Evolutionary conservation across 768 basidiomycete genomes (phyloP), one percentile per base, ranked within the genome.

Genomic region (Polyporus arcularius): DNA sequence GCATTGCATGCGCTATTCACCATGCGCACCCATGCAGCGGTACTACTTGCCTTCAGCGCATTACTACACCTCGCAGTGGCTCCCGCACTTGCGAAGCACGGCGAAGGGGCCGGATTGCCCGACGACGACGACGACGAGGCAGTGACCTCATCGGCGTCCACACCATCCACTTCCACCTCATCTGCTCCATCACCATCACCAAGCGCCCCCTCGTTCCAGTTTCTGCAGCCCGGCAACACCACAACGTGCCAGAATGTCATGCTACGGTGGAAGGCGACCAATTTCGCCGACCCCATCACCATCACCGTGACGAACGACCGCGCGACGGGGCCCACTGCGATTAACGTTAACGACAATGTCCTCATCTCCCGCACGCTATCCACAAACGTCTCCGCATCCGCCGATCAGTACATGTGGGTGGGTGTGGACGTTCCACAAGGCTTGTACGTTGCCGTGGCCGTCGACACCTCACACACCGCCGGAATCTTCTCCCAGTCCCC

Each of bases 381-480:
- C 14, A 71, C 68, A 14, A 62, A 70, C 52, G 56, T 71, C 21
- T 59, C 70, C 3, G 65, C 73, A 7, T 63, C 67, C 26, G 65
- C 67, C 1, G 50, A 68, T 12, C 50, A 31, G 21, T 70, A 68
- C 57, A 61, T 57, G 30, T 77, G 76, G 76, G 18, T 55, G 26
- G 57, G 67, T 4, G 75, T 77, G 12, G 71, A 76, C 53, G 71
- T 76, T 14, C 62, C 65, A n/a, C 65, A 65, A 42, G 78, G 78
- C 35, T 67, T 69, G 68, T 78, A 79, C 58, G 65, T 64, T 39
- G 68, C 65, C 11, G 58, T 68, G 45, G 71, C 73, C 2, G 67
- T 65, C 60, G 67, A 72, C 50, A 67, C 68, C 1, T 28, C 60
- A 14, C 57, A 52, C 53, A 60, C 51, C 7, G 28, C 43, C 31